A percentile compares a stretch with the other conserved stretches of the same genome.
Conservation (phyloP, 106 monocot species). For the Dendrobium nobile region DNA sequence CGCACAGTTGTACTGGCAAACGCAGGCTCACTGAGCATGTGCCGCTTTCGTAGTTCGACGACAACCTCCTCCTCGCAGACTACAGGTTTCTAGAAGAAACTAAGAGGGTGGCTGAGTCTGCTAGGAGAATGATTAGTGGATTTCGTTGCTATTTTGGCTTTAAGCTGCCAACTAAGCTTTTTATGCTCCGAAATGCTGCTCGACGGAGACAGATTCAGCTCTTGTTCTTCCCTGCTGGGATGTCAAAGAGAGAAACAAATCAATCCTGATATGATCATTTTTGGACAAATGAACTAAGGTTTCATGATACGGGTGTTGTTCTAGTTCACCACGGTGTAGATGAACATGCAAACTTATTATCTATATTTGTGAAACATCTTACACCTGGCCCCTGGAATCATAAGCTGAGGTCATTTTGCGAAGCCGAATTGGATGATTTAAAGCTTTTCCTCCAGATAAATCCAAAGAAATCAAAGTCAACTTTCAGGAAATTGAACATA, state of each 20-base stretch:
- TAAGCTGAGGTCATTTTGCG: constrained; percentile 49
- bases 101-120: constrained; percentile 55
- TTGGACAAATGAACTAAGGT: too few species aligned
- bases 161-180: constrained; percentile 29
- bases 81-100: constrained; percentile 82
- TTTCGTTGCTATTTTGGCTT: constrained; percentile 23
- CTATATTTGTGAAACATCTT: constrained; percentile 65
- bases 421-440: constrained; percentile 34
- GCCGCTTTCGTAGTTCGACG: constrained; percentile 56
- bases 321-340: constrained; percentile 23
- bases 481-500: constrained; percentile 52
- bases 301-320: too few species aligned
- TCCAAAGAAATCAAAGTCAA: constrained; percentile 38
- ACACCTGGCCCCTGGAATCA: constrained; percentile 69
- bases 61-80: constrained; percentile 59
- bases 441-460: constrained; percentile 62
- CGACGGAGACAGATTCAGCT: constrained; percentile 30
- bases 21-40: constrained; percentile 38
- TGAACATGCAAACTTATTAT: constrained; percentile 39
- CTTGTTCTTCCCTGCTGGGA: constrained; percentile 41
- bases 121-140: constrained; percentile 27
- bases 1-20: constrained; percentile 65
- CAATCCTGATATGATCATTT: constrained; percentile 41
- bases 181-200: constrained; percentile 47
- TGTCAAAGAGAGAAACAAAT: constrained; percentile 72